Evolutionary conservation across 441 rosid species (phyloP).

Genomic region (Euphorbia corollata): DNA sequence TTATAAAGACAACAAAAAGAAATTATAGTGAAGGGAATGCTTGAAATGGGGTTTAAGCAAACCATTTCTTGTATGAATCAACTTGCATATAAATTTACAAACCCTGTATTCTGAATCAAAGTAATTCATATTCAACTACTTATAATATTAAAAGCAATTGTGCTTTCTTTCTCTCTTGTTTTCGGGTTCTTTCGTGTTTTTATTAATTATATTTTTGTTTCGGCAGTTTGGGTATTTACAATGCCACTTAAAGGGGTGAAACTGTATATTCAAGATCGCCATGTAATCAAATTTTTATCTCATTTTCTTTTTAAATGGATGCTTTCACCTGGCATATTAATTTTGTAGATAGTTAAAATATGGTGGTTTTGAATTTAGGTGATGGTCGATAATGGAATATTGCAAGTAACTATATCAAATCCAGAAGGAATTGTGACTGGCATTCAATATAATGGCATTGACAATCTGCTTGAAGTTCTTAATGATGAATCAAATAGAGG

Average conservation of each 20-base stretch:
- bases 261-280: conserved; percentile 45
- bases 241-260: conserved; percentile 44
- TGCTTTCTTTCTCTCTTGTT: too few species aligned
- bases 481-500: conserved; percentile 34
- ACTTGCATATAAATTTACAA: background rate
- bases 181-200: too few species aligned
- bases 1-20: background rate
- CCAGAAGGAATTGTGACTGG: conserved; percentile 41
- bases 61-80: background rate
- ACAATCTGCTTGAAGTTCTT: conserved; percentile 38
- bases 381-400: conserved; percentile 43
- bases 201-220: too few species aligned
- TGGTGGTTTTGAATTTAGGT: conserved; percentile 28
- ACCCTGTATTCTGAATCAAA: background rate
- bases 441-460: conserved; percentile 38
- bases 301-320: too few species aligned
- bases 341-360: too few species aligned
- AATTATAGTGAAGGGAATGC: conserved; percentile 23
- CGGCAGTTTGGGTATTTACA: background rate
- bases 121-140: background rate
- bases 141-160: too few species aligned
- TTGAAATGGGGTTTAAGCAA: conserved; percentile 56
- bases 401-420: conserved; percentile 37
- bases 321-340: too few species aligned
- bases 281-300: conserved; percentile 33